Percentiles rank a stretch among this genome's conserved stretches.
Conservation (phyloP, 2,329 filamentous ascomycete species). For the Colletotrichum filicis region DNA sequence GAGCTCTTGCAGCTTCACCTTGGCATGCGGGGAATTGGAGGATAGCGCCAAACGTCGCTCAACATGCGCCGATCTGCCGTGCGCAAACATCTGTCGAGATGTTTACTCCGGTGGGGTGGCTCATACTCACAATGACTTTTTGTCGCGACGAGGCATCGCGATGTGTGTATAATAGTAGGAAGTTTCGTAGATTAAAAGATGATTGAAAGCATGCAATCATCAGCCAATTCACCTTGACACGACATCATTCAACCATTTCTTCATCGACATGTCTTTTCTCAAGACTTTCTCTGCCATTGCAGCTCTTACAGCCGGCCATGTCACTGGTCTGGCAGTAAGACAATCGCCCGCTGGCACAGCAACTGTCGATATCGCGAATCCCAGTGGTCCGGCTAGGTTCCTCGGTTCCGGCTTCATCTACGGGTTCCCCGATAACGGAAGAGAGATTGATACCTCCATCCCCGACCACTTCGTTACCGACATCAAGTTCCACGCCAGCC, state of each 20-base stretch:
- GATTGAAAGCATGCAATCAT: not conserved
- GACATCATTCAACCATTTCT: not conserved
- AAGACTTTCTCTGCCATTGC: not conserved
- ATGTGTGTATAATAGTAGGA: not conserved
- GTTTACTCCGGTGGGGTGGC: not conserved
- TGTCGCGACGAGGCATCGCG: not conserved
- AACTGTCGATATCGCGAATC: not conserved
- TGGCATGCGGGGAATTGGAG: not conserved
- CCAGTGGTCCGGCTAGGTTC: not conserved
- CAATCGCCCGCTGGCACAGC: not conserved
- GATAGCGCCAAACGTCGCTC: not conserved
- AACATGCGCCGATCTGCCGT: too few relatives aligned
- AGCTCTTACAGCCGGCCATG: not conserved
- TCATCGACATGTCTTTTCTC: not conserved
- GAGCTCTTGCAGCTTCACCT: not conserved
- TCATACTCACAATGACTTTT: not conserved
- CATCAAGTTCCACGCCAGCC: constrained; percentile 24
- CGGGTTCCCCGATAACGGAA: constrained; percentile 27
- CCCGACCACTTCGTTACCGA: constrained; percentile 16
- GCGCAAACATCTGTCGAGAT: too few relatives aligned
- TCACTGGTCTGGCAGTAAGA: not conserved
- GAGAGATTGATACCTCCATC: constrained; percentile 21
- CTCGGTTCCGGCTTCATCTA: constrained; percentile 34
- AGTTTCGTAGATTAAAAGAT: not conserved
- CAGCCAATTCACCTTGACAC: not conserved